Evolutionary conservation across 1,284 basidiomycete species (phyloP), one percentile per base, ranked within the genome.

Genomic region (Cryptococcus floricola): DNA sequence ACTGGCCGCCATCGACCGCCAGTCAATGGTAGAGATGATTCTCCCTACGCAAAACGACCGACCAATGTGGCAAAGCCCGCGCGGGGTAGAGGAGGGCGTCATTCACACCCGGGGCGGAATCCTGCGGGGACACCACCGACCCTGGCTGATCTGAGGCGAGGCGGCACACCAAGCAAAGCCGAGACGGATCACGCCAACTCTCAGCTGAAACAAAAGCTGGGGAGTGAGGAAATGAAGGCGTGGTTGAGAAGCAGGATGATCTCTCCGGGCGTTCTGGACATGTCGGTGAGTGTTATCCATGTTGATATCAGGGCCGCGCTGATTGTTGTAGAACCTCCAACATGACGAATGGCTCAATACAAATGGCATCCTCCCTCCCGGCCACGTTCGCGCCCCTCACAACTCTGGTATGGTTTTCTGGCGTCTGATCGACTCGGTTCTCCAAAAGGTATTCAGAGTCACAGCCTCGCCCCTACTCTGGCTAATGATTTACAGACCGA

Each of bases 331-430:
- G 71, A 55, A 65, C 48, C 56, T 77, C 28, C 56, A 51, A 28
- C 59, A 64, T 10, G 75, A 77, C 52, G 55, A 66, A 2, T 71
- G 67, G 64, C 65, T 77, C 27, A 65, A 69, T 44, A 60, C 67
- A 41, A 60, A 71, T 39, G 72, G 70, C 5, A 69, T 77, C 18
- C 47, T 70, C 34, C 69, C 74, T 7, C 74, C 73, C 1, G 74
- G 74, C 16, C 66, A 74, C 57, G 59, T 59, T 2, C 63, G 71
- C 34, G 73, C 75, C 2, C 68, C 68, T 7, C 41, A 44, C 2
- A 65, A 66, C 43, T 64, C 66, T 27, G 74, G 74, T 9, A 57
- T 62, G 10, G 70, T 74, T 2, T 71, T 77, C 48, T 76, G 72
- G 72, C 59, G 63, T 45, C 62, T 75, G 10, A 69, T 73, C 37